Base-by-base conservation (phyloP, 257 asterid genomes). In the Lithospermum erythrorhizon region DNA sequence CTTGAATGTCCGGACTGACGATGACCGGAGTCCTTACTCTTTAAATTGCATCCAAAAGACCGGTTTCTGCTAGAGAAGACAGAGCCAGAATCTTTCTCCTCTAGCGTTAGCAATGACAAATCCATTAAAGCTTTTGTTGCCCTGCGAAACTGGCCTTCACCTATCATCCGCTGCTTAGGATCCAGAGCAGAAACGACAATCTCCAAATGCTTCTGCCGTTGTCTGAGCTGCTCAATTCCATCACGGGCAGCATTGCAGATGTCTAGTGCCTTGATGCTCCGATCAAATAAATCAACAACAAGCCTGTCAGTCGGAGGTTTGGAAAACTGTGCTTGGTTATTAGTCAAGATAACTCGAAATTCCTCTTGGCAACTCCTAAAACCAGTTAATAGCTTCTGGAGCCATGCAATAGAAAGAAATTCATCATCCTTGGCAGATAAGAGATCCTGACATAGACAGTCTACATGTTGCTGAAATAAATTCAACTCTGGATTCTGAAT, bases 91-190 rank as follows among this genome's bases (percentile, higher is more conserved):
- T 76, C 73, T 29, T 65, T 77, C 20, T 85, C 76, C 45, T 70
- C 94, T 11, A 79, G 71, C 74, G 82, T 75, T 15, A 78, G 78
- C 5, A 87, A 58, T 0, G 86, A 78, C 17, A 87, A 71, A 69
- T 87, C 90, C 51, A 74, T 67, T 5, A 87, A 63, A 0, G 95
- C 90, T 66, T 78, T 87, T 53, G 73, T 82, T 2, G 95, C 89
- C 6, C 95, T 79, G 16, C 95, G 88, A 59, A 84, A 68, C 27
- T 87, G 95, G 19, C 94, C 95, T 63, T 84, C 95, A 0, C 90
- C 86, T 11, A 75, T 61, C 65, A 68, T 79, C 37, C 78, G 80
- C 68, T 76, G 86, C 65, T 72, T 80, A 17, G 68, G 72, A 20
- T 77, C 79, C 57, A 87, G 62, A 0, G 94, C 90, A 60, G 76